phyloP scores from a whole-genome alignment of 768 basidiomycete genomes.

The Cyclocybe cylindracea region DNA sequence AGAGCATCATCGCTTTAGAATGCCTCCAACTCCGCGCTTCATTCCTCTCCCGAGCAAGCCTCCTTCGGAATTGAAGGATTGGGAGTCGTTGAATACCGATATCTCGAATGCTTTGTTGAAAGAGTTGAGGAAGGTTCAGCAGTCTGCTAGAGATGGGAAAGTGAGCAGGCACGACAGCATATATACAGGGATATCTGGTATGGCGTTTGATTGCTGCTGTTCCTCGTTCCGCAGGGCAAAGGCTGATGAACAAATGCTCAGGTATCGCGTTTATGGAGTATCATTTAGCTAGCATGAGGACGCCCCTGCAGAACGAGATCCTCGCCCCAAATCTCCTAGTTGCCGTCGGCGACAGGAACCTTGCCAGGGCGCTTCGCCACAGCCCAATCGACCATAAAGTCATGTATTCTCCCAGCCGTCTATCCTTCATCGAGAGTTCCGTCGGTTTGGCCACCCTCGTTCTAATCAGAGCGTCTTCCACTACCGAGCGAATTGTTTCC shows the following conservation, averaged over 20 bases:
- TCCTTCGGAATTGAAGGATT: conserved; percentile 17
- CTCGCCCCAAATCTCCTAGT: conserved; percentile 15
- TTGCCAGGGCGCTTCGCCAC: conserved; percentile 18
- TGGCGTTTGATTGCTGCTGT: background rate
- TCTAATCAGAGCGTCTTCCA: conserved; percentile 24
- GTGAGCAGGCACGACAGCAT: conserved; percentile 18
- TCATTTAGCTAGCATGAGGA: conserved; percentile 15
- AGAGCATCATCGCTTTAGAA: background rate
- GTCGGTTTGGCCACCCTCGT: conserved; percentile 39
- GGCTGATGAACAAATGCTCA: conserved; percentile 2
- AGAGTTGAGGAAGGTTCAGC: conserved; percentile 25
- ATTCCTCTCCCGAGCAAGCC: conserved; percentile 18
- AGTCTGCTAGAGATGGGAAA: conserved; percentile 9
- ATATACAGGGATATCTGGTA: conserved; percentile 20
- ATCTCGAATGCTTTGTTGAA: conserved; percentile 23
- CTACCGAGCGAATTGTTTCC: conserved; percentile 21
- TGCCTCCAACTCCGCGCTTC: conserved; percentile 5
- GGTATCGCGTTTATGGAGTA: conserved; percentile 28
- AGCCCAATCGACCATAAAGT: conserved; percentile 6
- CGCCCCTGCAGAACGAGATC: conserved; percentile 7
- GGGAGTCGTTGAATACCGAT: conserved; percentile 19
- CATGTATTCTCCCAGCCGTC: conserved; percentile 12
- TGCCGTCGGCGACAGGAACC: conserved; percentile 18
- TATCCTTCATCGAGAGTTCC: conserved; percentile 43
- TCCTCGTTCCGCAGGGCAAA: background rate